phyloP scores from a whole-genome alignment of 1,284 basidiomycete species.

The Sutorius eximius region DNA sequence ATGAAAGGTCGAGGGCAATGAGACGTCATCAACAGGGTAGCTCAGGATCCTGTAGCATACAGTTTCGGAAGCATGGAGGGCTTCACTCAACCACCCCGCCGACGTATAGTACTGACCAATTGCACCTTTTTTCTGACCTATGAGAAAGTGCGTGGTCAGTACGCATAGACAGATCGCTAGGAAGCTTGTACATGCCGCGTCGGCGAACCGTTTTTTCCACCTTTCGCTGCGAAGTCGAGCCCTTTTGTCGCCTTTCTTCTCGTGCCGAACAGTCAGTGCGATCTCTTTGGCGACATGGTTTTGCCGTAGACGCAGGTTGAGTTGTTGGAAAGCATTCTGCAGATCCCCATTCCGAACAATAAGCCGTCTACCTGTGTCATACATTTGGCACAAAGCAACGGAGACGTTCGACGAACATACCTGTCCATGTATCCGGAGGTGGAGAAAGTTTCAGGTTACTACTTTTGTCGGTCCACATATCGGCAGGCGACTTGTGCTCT shows the following conservation, averaged over 20 bases:
- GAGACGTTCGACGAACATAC: conserved; percentile 13
- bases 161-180: not conserved
- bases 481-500: conserved; percentile 27
- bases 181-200: conserved; percentile 31
- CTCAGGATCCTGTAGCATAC: conserved; percentile 12
- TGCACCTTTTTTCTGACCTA: conserved; percentile 57
- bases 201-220: conserved; percentile 39
- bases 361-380: conserved; percentile 43
- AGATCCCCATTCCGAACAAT: conserved; percentile 36
- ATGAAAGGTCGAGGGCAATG: conserved; percentile 1
- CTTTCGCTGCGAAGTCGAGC: conserved; percentile 37
- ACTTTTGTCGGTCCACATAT: conserved; percentile 40
- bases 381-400: conserved; percentile 5
- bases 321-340: conserved; percentile 43
- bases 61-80: not conserved
- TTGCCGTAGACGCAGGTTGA: conserved; percentile 51
- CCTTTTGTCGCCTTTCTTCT: conserved; percentile 43
- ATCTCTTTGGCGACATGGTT: conserved; percentile 60
- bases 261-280: conserved; percentile 57
- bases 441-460: conserved; percentile 25
- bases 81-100: conserved; percentile 41
- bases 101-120: conserved; percentile 50
- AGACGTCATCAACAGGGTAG: conserved; percentile 3
- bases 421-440: conserved; percentile 33
- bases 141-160: conserved; percentile 12